Conservation (phyloP, 2,329 filamentous ascomycete species). For the Alternaria gaisen region DNA sequence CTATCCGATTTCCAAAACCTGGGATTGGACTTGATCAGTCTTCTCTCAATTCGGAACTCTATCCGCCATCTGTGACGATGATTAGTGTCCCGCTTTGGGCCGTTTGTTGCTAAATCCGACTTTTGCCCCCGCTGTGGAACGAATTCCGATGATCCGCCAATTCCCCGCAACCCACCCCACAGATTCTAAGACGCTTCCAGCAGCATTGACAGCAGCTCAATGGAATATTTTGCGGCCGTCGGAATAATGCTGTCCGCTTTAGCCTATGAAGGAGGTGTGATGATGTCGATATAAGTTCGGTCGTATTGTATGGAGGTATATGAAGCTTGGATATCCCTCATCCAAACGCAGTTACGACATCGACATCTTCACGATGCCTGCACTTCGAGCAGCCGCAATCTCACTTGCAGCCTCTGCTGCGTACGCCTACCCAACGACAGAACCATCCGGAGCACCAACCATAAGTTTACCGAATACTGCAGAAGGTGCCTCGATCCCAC, state of each 20-base stretch:
- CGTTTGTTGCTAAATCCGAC: background rate
- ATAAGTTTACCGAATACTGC: conserved; percentile 13
- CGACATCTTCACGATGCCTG: background rate
- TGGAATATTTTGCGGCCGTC: conserved; percentile 13
- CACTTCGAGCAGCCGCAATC: conserved; percentile 1
- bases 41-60: background rate
- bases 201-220: background rate
- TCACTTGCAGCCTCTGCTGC: background rate
- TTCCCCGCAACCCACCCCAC: conserved; percentile 11
- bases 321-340: background rate
- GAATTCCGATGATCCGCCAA: conserved; percentile 5
- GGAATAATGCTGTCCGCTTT: conserved; percentile 4
- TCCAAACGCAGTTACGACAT: background rate
- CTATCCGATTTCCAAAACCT: background rate
- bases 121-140: conserved; percentile 3
- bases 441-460: background rate
- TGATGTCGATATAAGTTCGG: background rate
- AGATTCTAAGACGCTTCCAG: conserved; percentile 3
- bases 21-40: background rate
- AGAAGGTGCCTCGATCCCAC: conserved; percentile 15
- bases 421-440: conserved; percentile 4
- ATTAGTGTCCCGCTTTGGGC: background rate
- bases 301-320: background rate
- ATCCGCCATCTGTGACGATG: background rate
- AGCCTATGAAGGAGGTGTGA: background rate